Evolutionary conservation across 768 basidiomycete species (phyloP), one percentile per base, ranked within the genome.

Genomic region (Phylloporus scabripes): DNA sequence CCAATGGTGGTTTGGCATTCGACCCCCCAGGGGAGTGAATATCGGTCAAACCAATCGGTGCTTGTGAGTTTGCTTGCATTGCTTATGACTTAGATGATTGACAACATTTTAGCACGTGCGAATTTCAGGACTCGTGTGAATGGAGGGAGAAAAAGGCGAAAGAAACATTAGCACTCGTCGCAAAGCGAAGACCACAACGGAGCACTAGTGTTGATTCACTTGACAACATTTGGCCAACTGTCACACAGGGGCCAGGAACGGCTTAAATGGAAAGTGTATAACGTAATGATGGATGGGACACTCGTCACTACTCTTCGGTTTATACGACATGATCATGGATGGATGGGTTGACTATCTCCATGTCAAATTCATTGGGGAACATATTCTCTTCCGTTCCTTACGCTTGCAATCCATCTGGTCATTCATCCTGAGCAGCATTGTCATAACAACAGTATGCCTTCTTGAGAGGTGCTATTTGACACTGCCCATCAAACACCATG

Each of bases 101-200:
- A 60, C 31, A 26, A 17, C 32, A 2, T 37, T 4, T 37, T 45
- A 85, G 85, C 40, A 72, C 75, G 12, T 92, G 89, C 59, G 88
- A 91, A 66, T 92, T 90, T 60, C 67, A 69, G 28, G 68, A 74
- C 3, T 82, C 79, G 11, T 93, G 91, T 59, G 91, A 93, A 69
- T 93, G 90, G 90, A 73, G 88, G 53, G 72, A 70, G 41, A 48
- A 55, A 39, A 74, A 72, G 53, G 81, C 80, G 20, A 55, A 65
- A 49, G 79, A 80, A 42, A 49, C 54, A 23, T 46, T 18, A 2
- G 40, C 26, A 12, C 9, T 26, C 23, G 42, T 36, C 14, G 26
- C 48, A 11, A 29, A 49, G 40, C 42, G 38, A 7, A 48, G n/a
- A 32, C 21, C 6, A 40, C 24, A 17, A 2, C 28, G 17, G 39